These are phyloP conservation scores for Ophiocordyceps camponoti-rufipedis DNA, from an alignment of 2,329 filamentous ascomycete species.

Conservation along the genomic window DNA sequence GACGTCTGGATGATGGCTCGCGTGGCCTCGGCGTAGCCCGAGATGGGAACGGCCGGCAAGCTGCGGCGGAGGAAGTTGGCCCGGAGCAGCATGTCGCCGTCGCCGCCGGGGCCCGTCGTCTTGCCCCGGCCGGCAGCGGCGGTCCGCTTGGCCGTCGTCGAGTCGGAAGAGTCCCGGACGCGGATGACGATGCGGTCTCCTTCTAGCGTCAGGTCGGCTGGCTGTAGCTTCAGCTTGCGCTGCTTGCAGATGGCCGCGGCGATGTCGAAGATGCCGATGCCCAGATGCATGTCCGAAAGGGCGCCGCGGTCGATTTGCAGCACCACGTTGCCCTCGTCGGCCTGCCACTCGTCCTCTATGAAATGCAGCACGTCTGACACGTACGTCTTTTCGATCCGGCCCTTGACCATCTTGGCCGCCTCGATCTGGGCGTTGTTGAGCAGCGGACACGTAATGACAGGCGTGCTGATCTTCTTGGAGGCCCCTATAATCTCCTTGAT, in stretches of 20 bases:
- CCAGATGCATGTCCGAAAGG: slow-evolving; percentile 65
- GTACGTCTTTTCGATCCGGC: slow-evolving; percentile 83
- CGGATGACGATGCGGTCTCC: slow-evolving; percentile 54
- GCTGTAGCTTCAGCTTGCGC: slow-evolving; percentile 64
- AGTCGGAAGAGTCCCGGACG: slow-evolving; percentile 38
- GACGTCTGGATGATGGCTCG: slow-evolving; percentile 83
- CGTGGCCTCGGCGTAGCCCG: slow-evolving; percentile 70
- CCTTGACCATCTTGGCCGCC: slow-evolving; percentile 69
- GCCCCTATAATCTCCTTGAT: slow-evolving; percentile 98
- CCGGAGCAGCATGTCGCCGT: slow-evolving; percentile 43
- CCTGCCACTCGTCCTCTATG: slow-evolving; percentile 96
- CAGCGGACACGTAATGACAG: slow-evolving; percentile 90
- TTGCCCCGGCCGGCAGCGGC: slow-evolving; percentile 21
- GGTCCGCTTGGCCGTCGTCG: slow-evolving; percentile 23
- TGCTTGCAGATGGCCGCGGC: slow-evolving; percentile 57
- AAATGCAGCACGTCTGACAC: slow-evolving; percentile 77
- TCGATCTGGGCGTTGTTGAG: slow-evolving; percentile 58
- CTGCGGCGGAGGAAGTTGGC: slow-evolving; percentile 73
- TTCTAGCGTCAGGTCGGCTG: slow-evolving; percentile 42
- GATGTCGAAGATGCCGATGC: slow-evolving; percentile 58
- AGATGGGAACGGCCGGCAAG: slow-evolving; percentile 69
- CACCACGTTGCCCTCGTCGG: slow-evolving; percentile 59
- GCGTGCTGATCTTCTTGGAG: slow-evolving; percentile 95
- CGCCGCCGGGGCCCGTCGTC: slow-evolving; percentile 18
- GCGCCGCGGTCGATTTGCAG: slow-evolving; percentile 67